Conservation (phyloP, 2,329 filamentous ascomycete species). For the Ustilaginoidea virens region DNA sequence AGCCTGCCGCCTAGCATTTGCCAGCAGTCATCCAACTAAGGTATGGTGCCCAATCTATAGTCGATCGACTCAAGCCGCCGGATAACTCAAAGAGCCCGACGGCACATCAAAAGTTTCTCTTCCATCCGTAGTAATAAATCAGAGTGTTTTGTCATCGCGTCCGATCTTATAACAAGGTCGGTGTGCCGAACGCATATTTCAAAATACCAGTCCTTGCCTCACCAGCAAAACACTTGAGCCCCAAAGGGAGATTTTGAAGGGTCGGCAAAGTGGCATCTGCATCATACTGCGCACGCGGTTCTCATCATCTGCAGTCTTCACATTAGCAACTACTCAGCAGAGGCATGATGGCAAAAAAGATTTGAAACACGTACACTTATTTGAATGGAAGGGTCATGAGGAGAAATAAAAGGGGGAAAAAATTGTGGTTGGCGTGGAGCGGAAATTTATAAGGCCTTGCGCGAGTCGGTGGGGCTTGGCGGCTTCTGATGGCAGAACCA, state of each 20-base stretch:
- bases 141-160: slow-evolving; percentile 97
- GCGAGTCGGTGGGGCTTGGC: slow-evolving; percentile 2
- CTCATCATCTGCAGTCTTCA: slow-evolving; percentile 75
- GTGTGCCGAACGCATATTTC: slow-evolving; percentile 99
- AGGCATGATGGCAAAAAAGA: slow-evolving; percentile 7
- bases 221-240: slow-evolving; percentile 78
- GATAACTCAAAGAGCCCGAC: neutral
- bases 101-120: slow-evolving; percentile 7
- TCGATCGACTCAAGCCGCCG: neutral
- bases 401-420: slow-evolving; percentile 37
- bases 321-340: slow-evolving; percentile 16
- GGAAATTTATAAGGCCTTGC: slow-evolving; percentile 18
- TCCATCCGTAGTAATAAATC: slow-evolving; percentile 43
- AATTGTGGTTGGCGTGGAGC: slow-evolving; percentile 16
- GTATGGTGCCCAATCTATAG: too few relatives aligned
- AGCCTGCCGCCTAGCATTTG: too few relatives aligned
- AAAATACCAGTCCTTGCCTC: slow-evolving; percentile 51
- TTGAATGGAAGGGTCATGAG: slow-evolving; percentile 98
- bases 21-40: too few relatives aligned
- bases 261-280: slow-evolving; percentile 47
- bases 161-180: slow-evolving; percentile 90
- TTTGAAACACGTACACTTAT: slow-evolving; percentile 56
- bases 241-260: slow-evolving; percentile 68
- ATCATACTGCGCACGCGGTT: slow-evolving; percentile 94
- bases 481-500: slow-evolving; percentile 4